These are phyloP conservation scores for Silene vulgaris DNA, from an alignment of 179 eudicot genomes.

Conservation along the genomic window DNA sequence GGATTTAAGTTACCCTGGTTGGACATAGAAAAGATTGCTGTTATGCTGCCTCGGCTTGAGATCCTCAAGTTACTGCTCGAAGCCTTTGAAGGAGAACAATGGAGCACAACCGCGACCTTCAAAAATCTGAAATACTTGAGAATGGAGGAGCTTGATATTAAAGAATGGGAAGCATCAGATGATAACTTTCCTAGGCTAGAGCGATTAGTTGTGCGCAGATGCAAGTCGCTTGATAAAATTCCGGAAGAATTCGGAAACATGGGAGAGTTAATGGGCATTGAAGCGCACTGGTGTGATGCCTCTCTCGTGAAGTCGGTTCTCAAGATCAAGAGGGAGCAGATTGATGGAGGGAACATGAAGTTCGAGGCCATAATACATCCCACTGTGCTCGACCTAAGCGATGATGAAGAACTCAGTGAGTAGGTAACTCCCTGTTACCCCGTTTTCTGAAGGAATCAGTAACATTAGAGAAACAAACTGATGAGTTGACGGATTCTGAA, in stretches of 20 bases:
- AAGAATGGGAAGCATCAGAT: slow-evolving; percentile 1
- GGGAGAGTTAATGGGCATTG: background rate
- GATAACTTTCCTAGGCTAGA: background rate
- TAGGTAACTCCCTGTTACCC: background rate
- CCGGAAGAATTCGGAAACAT: background rate
- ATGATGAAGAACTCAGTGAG: background rate
- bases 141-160: background rate
- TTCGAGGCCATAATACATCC: background rate
- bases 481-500: too few relatives aligned
- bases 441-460: too few relatives aligned
- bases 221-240: background rate
- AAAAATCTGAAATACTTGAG: slow-evolving; percentile 10
- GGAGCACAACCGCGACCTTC: background rate
- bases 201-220: too few relatives aligned
- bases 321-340: background rate
- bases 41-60: too few relatives aligned
- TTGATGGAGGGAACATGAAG: background rate
- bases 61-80: too few relatives aligned
- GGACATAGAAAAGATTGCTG: too few relatives aligned
- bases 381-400: background rate
- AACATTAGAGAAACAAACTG: too few relatives aligned
- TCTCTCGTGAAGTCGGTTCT: background rate
- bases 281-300: background rate
- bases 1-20: too few relatives aligned
- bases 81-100: too few relatives aligned